Percentiles rank a stretch among this genome's conserved stretches.
Evolutionary conservation across 2,329 filamentous ascomycete species (phyloP).

Genomic region (Trichophyton schoenleinii): DNA sequence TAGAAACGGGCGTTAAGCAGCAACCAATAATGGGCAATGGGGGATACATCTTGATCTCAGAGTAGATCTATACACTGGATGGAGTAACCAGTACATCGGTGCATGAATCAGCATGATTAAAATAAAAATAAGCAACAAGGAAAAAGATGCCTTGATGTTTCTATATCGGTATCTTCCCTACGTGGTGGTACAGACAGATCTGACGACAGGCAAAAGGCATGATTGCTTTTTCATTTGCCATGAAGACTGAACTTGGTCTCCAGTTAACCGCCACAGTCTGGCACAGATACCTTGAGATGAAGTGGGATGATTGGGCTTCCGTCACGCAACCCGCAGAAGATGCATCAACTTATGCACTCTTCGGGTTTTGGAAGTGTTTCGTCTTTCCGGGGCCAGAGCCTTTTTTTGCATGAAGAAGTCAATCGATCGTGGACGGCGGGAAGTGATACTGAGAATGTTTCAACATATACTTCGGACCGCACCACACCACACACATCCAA

Average conservation of each 20-base stretch:
- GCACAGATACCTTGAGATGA: neutral
- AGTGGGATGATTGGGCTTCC: neutral
- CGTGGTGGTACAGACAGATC: no score
- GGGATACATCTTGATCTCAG: neutral
- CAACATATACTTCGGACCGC: neutral
- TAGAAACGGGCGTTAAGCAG: neutral
- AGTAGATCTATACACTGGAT: neutral
- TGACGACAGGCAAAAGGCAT: neutral
- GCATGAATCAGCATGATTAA: neutral
- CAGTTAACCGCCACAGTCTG: conserved; percentile 1
- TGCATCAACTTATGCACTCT: neutral
- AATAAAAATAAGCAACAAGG: no score
- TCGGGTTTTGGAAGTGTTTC: conserved; percentile 4
- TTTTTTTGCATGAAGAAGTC: neutral
- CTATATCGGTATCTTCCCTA: no score
- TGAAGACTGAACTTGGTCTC: neutral
- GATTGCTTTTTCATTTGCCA: neutral
- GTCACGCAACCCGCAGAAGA: neutral
- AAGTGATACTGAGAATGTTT: neutral
- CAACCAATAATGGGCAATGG: neutral
- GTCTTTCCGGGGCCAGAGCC: neutral
- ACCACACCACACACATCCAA: neutral
- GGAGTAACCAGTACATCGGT: neutral
- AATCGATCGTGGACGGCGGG: neutral
- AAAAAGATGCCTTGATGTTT: no score